Evolutionary conservation across 106 monocot species (phyloP).

Genomic region (Cymbidium sinense): DNA sequence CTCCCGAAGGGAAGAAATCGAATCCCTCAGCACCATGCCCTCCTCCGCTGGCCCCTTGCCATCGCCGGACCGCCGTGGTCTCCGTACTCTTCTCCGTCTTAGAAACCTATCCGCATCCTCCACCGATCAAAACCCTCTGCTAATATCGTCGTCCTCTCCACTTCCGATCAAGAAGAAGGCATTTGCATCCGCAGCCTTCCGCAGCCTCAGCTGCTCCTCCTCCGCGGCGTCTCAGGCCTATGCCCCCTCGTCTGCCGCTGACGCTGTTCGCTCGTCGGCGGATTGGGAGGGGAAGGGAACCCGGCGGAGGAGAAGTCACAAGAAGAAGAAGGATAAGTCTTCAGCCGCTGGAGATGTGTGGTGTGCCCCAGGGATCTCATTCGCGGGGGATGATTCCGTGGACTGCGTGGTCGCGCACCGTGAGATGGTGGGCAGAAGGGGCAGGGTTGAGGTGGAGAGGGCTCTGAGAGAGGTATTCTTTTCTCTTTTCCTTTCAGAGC

Average conservation of each 20-base stretch:
- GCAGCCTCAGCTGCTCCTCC: conserved; percentile 15
- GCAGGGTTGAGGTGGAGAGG: conserved; percentile 18
- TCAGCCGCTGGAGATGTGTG: conserved; percentile 18
- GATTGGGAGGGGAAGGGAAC: conserved; percentile 5
- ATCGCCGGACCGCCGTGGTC: background rate
- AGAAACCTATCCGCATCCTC: background rate
- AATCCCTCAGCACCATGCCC: background rate
- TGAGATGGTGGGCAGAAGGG: background rate
- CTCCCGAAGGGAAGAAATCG: background rate
- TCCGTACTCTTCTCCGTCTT: background rate
- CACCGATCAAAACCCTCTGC: background rate
- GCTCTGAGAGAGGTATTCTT: conserved; percentile 26
- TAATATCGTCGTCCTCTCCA: background rate
- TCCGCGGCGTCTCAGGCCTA: conserved; percentile 5
- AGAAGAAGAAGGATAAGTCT: conserved; percentile 7
- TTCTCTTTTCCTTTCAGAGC: background rate
- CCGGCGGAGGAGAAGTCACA: conserved; percentile 8
- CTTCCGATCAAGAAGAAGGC: conserved; percentile 4
- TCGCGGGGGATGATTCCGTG: conserved; percentile 7
- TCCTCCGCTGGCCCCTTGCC: background rate
- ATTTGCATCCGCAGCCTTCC: conserved; percentile 5
- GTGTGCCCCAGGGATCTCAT: conserved; percentile 21
- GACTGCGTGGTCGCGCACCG: conserved; percentile 2
- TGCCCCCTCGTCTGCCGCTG: background rate
- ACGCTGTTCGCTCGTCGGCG: conserved; percentile 1